A percentile compares a stretch with the other conserved stretches of the same genome.
Evolutionary conservation across 2,329 filamentous ascomycete species (phyloP).

Genomic region (Fonsecaea erecta): DNA sequence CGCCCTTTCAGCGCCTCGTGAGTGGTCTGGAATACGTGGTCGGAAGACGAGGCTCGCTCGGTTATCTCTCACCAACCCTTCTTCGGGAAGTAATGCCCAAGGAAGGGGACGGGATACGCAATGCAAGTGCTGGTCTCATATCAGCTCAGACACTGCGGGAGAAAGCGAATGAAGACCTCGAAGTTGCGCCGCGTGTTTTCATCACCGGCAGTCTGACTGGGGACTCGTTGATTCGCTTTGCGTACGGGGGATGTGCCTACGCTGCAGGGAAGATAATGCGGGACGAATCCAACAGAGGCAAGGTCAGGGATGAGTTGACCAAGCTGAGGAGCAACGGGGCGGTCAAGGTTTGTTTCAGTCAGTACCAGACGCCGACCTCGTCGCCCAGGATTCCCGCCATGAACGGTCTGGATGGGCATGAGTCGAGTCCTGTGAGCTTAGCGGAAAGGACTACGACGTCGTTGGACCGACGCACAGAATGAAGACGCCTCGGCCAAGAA

Average conservation of each 20-base stretch:
- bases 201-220: constrained; percentile 64
- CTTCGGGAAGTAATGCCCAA: constrained; percentile 50
- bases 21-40: constrained; percentile 60
- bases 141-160: constrained; percentile 59
- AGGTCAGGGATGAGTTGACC: background rate
- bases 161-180: constrained; percentile 58
- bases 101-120: constrained; percentile 14
- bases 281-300: background rate
- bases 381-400: constrained; percentile 33
- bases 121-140: constrained; percentile 44
- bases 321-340: constrained; percentile 4
- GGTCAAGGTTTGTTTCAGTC: constrained; percentile 14
- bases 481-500: background rate
- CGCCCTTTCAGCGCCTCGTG: constrained; percentile 51
- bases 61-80: constrained; percentile 56
- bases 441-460: constrained; percentile 8
- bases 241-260: constrained; percentile 63
- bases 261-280: constrained; percentile 58
- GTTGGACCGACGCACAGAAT: constrained; percentile 26
- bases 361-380: constrained; percentile 26
- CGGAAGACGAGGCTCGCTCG: constrained; percentile 60
- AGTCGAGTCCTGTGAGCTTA: constrained; percentile 27
- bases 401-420: constrained; percentile 35
- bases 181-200: constrained; percentile 59
- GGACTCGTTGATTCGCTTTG: constrained; percentile 64